A percentile compares a stretch with the other conserved stretches of the same genome.
Evolutionary conservation across 169 alveolate genomes (phyloP).

Genomic region (Babesia caballi): DNA sequence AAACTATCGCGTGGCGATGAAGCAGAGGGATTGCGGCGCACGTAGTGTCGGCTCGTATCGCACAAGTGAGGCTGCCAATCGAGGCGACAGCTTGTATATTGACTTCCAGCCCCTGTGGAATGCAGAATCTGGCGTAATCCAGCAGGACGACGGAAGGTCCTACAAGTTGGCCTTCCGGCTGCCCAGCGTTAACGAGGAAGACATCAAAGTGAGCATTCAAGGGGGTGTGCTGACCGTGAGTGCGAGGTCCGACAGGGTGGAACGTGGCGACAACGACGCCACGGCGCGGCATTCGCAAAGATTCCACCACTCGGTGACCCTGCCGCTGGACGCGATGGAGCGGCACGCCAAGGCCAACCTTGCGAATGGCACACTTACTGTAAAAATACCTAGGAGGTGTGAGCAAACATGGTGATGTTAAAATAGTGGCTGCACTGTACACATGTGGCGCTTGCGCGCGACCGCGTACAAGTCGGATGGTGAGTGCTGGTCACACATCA

Average conservation of each 20-base stretch:
- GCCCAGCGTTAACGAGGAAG: slow-evolving; percentile 23
- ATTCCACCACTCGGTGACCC: slow-evolving; percentile 33
- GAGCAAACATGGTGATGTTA: neutral
- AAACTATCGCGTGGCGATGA: slow-evolving; percentile 12
- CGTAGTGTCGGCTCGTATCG: neutral
- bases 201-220: slow-evolving; percentile 7
- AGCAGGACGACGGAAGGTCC: neutral
- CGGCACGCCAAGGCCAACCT: slow-evolving; percentile 28
- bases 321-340: slow-evolving; percentile 27
- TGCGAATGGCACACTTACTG: slow-evolving; percentile 21
- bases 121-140: neutral
- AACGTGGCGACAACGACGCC: neutral
- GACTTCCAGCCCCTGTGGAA: neutral
- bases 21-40: neutral
- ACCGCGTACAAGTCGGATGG: no score
- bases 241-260: neutral
- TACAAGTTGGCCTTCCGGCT: slow-evolving; percentile 25
- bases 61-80: neutral
- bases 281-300: neutral
- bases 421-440: neutral
- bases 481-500: no score
- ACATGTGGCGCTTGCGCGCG: neutral
- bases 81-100: no score
- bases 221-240: slow-evolving; percentile 18
- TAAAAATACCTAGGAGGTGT: slow-evolving; percentile 23